A percentile compares a stretch with the other conserved stretches of the same genome.
These are phyloP conservation scores for Trichoderma lentiforme DNA, from an alignment of 2,329 filamentous ascomycete genomes.

Conservation along the genomic window DNA sequence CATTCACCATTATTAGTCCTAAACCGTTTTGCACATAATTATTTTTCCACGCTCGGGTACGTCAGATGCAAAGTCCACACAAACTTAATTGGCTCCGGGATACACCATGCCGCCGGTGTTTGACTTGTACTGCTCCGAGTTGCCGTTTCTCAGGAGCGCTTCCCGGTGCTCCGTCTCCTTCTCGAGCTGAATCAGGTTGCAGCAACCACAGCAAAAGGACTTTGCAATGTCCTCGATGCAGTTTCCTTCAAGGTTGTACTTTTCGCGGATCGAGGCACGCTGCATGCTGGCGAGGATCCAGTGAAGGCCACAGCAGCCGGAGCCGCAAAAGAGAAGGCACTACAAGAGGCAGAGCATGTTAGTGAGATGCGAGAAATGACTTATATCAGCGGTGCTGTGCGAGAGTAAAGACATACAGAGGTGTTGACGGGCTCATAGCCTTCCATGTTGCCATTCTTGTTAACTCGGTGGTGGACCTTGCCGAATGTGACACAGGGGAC, in stretches of 20 bases:
- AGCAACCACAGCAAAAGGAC: slow-evolving; percentile 46
- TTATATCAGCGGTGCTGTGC: neutral
- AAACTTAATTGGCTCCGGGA: slow-evolving; percentile 1
- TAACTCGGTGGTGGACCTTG: slow-evolving; percentile 46
- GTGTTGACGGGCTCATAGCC: slow-evolving; percentile 48
- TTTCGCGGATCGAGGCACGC: slow-evolving; percentile 43
- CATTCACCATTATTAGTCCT: neutral
- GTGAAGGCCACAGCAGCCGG: slow-evolving; percentile 38
- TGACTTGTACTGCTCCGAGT: slow-evolving; percentile 23
- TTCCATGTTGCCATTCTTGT: slow-evolving; percentile 38
- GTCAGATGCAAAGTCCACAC: neutral
- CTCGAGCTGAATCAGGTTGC: slow-evolving; percentile 44
- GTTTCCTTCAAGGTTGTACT: slow-evolving; percentile 44
- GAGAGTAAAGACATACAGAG: slow-evolving; percentile 34
- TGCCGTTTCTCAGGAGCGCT: slow-evolving; percentile 20
- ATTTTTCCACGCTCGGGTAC: neutral
- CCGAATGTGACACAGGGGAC: slow-evolving; percentile 48
- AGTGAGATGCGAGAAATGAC: neutral
- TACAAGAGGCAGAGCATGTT: slow-evolving; percentile 18
- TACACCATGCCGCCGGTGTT: slow-evolving; percentile 23
- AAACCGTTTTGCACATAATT: neutral
- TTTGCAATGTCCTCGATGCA: slow-evolving; percentile 41
- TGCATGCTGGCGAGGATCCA: slow-evolving; percentile 45
- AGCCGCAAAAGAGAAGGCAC: slow-evolving; percentile 45
- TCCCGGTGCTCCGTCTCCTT: slow-evolving; percentile 44